Evolutionary conservation across 148 eudicot genomes (phyloP), one percentile per base, ranked within the genome.

Genomic region (Agrostemma githago): DNA sequence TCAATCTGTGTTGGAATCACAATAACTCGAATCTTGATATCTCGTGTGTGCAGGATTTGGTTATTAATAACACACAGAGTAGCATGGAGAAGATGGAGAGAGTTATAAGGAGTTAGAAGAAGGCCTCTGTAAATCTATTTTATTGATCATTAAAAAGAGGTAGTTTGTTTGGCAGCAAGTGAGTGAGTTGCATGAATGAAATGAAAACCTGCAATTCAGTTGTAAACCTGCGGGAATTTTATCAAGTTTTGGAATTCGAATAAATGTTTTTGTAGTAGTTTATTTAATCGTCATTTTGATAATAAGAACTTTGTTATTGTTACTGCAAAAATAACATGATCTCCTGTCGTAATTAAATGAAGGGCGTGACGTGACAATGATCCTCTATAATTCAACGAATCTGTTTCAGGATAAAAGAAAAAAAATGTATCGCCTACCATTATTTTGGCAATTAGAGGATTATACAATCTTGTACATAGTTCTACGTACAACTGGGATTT

Each of bases 1-100:
- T 58, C 11, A 17, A 48, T 20, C 19, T 5, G 8, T 68, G 26
- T 17, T 0, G 16, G 63, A 11, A 53, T 14, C 15, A 9, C 54
- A 48, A 48, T n/a, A 62, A 62, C 66, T 60, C 60, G 3, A 10
- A 61, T 10, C 17, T 53, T 15, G 19, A 5, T 26, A 3, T 62
- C 44, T 46, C 11, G n/a, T 74, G 70, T 6, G n/a, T 74, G 70
- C 82, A 79, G 82, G 82, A 70, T 79, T 6, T 20, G 82, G 82
- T 39, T 79, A 79, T 73, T 79, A 74, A 70, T 79, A 74, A 70
- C 5, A 70, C 5, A 64, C 21, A 26, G 58, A 64, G 38, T 54
- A 8, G 64, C 11, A 70, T 59, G 58, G 15, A 39, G 42, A 62
- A 72, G 71, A 71, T 15, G 39, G 4, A 57, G 58, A 62, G 69